Evolutionary conservation across 202 grass and related monocot genomes (phyloP).

Genomic region (Panicum hallii): DNA sequence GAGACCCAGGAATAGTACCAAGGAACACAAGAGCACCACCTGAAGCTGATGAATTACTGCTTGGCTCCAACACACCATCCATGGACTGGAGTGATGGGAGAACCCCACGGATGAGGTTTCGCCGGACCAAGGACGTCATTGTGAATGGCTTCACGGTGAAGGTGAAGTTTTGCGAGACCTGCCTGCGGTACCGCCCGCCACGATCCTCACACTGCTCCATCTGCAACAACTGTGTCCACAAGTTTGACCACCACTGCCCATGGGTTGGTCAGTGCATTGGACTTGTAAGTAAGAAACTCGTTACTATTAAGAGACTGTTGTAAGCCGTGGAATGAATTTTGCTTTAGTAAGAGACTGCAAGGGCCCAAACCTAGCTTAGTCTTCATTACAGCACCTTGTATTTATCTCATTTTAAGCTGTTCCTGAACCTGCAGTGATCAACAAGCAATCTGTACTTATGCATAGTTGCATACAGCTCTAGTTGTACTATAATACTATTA

Average conservation of each 20-base stretch:
- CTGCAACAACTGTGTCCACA: constrained; percentile 79
- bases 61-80: constrained; percentile 39
- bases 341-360: constrained; percentile 23
- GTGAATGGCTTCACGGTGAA: constrained; percentile 59
- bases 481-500: neutral
- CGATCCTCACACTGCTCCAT: constrained; percentile 74
- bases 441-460: neutral
- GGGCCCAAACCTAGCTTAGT: neutral
- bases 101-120: constrained; percentile 62
- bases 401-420: constrained; percentile 11
- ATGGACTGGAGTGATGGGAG: constrained; percentile 70
- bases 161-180: constrained; percentile 77
- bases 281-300: constrained; percentile 51
- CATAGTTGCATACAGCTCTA: neutral
- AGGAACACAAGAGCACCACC: constrained; percentile 65
- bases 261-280: constrained; percentile 91
- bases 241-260: constrained; percentile 85
- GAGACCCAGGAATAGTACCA: constrained; percentile 73
- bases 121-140: constrained; percentile 45
- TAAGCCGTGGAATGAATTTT: constrained; percentile 21
- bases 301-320: neutral
- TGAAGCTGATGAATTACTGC: constrained; percentile 46
- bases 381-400: neutral
- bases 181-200: constrained; percentile 62
- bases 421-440: neutral